phyloP scores from a whole-genome alignment of 225 moss, liverwort and hornwort genomes.

The Thuidium tamariscinum region DNA sequence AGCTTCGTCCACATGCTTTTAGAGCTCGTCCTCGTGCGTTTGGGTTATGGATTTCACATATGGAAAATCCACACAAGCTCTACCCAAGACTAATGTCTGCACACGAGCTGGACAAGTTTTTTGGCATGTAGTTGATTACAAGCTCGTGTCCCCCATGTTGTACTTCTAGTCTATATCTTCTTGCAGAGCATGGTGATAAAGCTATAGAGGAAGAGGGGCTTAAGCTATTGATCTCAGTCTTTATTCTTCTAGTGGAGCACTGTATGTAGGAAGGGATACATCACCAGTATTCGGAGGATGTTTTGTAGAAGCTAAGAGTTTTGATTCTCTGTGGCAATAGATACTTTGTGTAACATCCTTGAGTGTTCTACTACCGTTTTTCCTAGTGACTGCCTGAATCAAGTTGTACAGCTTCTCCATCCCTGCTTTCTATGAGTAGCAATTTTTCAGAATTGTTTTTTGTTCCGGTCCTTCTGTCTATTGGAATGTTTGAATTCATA shows the following conservation, averaged over 20 bases:
- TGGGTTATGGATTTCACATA: constrained; percentile 83
- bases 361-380: neutral
- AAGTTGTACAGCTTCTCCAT: neutral
- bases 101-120: neutral
- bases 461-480: neutral
- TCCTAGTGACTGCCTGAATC: neutral
- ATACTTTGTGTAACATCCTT: neutral
- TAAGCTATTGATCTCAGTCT: neutral
- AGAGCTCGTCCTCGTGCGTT: constrained; percentile 80
- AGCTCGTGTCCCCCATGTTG: neutral
- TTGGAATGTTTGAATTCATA: neutral
- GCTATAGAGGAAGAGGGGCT: neutral
- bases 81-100: constrained; percentile 3
- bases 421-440: neutral
- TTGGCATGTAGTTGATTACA: neutral
- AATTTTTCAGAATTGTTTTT: neutral
- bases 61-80: constrained; percentile 75
- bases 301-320: neutral
- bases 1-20: constrained; percentile 94
- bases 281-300: neutral
- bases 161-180: neutral
- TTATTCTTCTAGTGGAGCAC: neutral
- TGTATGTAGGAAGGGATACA: neutral
- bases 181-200: neutral
- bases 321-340: neutral